Evolutionary conservation across 495 filamentous ascomycete genomes (phyloP), one percentile per base, ranked within the genome.

Genomic region (Staphylotrichum longicolle): DNA sequence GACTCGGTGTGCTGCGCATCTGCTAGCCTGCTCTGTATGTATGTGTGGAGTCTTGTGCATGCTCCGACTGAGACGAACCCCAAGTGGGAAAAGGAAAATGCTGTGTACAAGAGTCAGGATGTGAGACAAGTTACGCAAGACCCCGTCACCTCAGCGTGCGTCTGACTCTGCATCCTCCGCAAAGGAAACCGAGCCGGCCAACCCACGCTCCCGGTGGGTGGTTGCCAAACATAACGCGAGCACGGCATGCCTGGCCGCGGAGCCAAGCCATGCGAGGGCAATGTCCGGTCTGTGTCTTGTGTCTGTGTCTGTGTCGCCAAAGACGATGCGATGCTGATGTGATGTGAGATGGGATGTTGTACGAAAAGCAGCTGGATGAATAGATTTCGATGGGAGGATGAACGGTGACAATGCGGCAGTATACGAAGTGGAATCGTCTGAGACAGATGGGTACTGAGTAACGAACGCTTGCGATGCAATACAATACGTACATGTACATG

Each of bases 311-410:
- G 20, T 27, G 20, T 27, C 20, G 20, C 5, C 42, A n/a, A 11
- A 12, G 11, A 45, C 42, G n/a, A 11, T 4, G 7, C 33, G 7
- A 53, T 54, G 52, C 37, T 54, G 52, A 54, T 39, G 37, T 54
- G n/a, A 54, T 54, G 52, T 54, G 32, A 54, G 37, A 42, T 54
- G 37, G n/a, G 47, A 2, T 42, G 52, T 54, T 32, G 52, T 42
- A 40, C 52, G 30, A 54, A 32, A 53, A 54, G 15, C 5, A 30
- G 35, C 9, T 41, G 39, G n/a, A 47, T 20, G 45, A 1, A 45
- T 11, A 4, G 12, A 45, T 47, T 20, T 20, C 15, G 15, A 47
- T 6, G 37, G 37, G 37, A 39, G 10, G 10, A 10, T 39, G 10
- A 39, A 39, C 2, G 37, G 37, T 39, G 20, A 27, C 20, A 27